Percentiles rank a stretch among this genome's conserved stretches.
Evolutionary conservation across 139 green algal species (phyloP).

Genomic region (Coccomyxa sp.): DNA sequence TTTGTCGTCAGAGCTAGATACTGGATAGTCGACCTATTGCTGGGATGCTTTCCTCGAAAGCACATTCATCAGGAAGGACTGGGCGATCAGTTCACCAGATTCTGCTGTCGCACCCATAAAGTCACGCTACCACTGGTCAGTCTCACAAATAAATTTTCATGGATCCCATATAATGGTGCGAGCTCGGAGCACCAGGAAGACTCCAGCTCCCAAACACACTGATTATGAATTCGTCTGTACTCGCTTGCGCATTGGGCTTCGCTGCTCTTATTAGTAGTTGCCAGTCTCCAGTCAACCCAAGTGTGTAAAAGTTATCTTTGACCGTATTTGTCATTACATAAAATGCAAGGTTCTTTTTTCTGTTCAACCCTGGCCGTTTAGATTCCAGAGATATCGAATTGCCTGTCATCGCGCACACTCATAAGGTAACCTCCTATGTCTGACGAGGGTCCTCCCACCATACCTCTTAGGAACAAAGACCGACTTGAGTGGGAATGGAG

Average conservation of each 20-base stretch:
- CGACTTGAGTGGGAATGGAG: background rate
- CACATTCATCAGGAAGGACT: background rate
- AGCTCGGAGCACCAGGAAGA: background rate
- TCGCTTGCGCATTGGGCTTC: background rate
- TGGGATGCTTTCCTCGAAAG: background rate
- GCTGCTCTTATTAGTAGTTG: no score
- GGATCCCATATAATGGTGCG: background rate
- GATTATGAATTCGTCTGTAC: background rate
- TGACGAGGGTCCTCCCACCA: background rate
- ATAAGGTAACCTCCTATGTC: background rate
- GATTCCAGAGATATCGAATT: background rate
- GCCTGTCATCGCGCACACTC: background rate
- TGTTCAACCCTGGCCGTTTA: background rate
- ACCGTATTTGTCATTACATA: background rate
- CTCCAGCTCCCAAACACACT: background rate
- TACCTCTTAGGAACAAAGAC: background rate
- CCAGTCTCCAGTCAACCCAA: background rate
- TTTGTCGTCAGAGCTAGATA: background rate
- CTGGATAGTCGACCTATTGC: background rate
- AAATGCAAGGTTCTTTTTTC: background rate
- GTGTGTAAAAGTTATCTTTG: background rate
- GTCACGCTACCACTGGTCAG: background rate
- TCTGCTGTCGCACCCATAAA: background rate
- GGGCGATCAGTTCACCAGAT: background rate
- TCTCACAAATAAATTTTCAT: background rate